phyloP scores from a whole-genome alignment of 2,329 filamentous ascomycete species.

The Colletotrichum destructivum region DNA sequence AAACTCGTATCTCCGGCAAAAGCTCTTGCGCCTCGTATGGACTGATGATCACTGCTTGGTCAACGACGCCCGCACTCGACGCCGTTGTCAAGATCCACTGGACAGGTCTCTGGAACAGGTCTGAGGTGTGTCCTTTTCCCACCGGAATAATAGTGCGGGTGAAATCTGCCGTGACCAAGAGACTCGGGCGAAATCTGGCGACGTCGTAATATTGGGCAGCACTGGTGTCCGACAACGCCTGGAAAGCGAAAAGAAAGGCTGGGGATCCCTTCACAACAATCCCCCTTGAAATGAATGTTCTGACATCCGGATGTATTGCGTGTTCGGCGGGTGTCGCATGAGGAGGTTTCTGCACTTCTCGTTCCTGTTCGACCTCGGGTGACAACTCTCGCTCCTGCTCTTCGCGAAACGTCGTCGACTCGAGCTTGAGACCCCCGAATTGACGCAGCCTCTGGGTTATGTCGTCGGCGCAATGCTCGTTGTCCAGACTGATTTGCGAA shows the following conservation, averaged over 20 bases:
- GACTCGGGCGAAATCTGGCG: conserved; percentile 52
- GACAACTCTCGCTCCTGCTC: conserved; percentile 80
- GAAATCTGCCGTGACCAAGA: conserved; percentile 69
- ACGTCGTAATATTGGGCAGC: conserved; percentile 54
- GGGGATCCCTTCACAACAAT: conserved; percentile 44
- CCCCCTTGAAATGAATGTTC: conserved; percentile 57
- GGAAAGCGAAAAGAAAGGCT: conserved; percentile 63
- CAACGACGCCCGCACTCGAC: rapidly evolving
- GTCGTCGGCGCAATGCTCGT: not conserved
- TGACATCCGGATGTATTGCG: conserved; percentile 59
- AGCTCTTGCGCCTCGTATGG: conserved; percentile 72
- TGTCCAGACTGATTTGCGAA: not conserved
- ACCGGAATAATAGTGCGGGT: conserved; percentile 56
- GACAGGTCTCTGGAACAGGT: conserved; percentile 67
- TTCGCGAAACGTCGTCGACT: conserved; percentile 64
- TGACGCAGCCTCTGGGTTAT: conserved; percentile 52
- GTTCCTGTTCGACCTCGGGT: conserved; percentile 74
- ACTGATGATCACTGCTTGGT: conserved; percentile 66
- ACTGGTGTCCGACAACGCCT: conserved; percentile 57
- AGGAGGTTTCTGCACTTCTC: conserved; percentile 65
- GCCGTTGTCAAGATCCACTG: conserved; percentile 66
- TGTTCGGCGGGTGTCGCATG: conserved; percentile 58
- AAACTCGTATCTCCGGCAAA: conserved; percentile 55
- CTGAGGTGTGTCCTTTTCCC: conserved; percentile 45
- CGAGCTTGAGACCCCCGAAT: conserved; percentile 51